These are phyloP conservation scores for Rhizophora mangle DNA, from an alignment of 345 rosid genomes.

Conservation along the genomic window DNA sequence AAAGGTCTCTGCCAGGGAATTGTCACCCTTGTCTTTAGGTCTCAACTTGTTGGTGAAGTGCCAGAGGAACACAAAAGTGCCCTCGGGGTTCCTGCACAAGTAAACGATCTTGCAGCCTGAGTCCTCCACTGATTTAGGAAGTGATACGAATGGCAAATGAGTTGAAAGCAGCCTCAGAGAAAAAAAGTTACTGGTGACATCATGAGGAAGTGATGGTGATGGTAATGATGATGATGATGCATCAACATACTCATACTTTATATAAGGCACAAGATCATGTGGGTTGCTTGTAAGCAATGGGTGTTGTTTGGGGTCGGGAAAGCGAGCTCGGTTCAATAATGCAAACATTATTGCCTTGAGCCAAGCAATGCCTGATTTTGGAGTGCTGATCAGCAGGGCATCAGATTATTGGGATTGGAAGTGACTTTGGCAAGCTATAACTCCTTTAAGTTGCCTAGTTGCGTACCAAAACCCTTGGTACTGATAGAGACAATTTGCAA, in stretches of 20 bases:
- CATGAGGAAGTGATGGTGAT: slow-evolving; percentile 17
- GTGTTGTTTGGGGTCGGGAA: slow-evolving; percentile 25
- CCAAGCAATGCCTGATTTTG: slow-evolving; percentile 71
- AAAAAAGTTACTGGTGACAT: slow-evolving; percentile 14
- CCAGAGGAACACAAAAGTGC: slow-evolving; percentile 52
- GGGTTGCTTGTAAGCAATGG: slow-evolving; percentile 52
- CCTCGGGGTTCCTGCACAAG: slow-evolving; percentile 58
- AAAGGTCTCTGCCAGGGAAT: slow-evolving; percentile 37
- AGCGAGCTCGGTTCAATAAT: slow-evolving; percentile 28
- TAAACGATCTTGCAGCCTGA: slow-evolving; percentile 51
- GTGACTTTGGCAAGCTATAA: slow-evolving; percentile 38
- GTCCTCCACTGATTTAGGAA: slow-evolving; percentile 31
- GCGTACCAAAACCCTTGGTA: slow-evolving; percentile 55
- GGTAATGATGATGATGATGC: background rate
- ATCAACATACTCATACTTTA: slow-evolving; percentile 28
- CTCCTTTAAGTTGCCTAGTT: slow-evolving; percentile 34
- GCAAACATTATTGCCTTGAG: slow-evolving; percentile 50
- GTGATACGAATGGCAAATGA: slow-evolving; percentile 34
- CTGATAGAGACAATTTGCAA: slow-evolving; percentile 29
- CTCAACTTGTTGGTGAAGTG: slow-evolving; percentile 49
- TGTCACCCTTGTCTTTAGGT: slow-evolving; percentile 14
- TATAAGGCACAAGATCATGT: slow-evolving; percentile 56
- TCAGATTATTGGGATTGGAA: slow-evolving; percentile 45
- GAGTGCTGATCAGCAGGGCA: slow-evolving; percentile 46
- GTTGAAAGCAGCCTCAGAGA: slow-evolving; percentile 47